These are phyloP conservation scores for Citrus sinensis DNA, from an alignment of 345 rosid genomes.

Conservation along the genomic window DNA sequence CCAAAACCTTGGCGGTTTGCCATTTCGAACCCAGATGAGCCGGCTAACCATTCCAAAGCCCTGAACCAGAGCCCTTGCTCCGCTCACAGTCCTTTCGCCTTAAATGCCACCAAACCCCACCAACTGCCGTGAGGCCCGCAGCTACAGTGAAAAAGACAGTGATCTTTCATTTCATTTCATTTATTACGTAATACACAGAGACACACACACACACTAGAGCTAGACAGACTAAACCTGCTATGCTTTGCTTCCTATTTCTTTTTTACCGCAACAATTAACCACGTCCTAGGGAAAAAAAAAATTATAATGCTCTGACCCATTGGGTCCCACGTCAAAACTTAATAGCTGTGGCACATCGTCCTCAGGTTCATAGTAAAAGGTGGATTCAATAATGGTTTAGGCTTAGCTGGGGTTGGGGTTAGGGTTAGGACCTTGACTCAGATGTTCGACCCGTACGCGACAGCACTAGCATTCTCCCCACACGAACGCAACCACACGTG, in stretches of 20 bases:
- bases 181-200: accelerated
- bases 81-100: background rate
- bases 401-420: background rate
- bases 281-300: no score
- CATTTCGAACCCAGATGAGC: background rate
- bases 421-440: background rate
- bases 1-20: background rate
- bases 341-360: conserved; percentile 3
- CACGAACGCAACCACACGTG: conserved; percentile 30
- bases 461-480: conserved; percentile 12
- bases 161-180: background rate
- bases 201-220: no score
- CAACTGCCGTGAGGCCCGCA: background rate
- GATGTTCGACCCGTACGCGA: conserved; percentile 25
- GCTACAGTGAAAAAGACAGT: background rate
- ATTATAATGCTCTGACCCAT: background rate
- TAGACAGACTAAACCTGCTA: no score
- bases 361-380: background rate
- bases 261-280: background rate
- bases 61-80: background rate
- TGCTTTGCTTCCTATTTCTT: no score
- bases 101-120: conserved; percentile 9
- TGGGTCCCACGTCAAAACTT: conserved; percentile 15
- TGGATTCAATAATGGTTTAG: background rate
- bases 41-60: background rate